Evolutionary conservation across 371 early-diverging fungal genomes (phyloP).

Genomic region (Actinomortierella ambigua): DNA sequence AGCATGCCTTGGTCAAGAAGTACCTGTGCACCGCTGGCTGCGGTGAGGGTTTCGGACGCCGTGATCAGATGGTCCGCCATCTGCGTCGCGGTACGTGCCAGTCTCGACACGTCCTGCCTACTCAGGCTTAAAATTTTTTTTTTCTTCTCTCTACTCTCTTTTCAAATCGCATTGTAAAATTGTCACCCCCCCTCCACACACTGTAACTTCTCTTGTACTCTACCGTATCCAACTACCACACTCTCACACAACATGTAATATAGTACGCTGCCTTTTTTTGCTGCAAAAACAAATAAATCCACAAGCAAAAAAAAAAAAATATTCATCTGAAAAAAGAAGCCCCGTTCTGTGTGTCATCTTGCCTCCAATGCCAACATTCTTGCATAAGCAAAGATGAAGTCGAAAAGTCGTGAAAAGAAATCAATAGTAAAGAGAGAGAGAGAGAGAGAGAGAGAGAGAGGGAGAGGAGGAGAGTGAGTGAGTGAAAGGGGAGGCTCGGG

Average conservation of each 20-base stretch:
- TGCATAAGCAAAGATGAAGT: not conserved
- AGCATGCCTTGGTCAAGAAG: conserved; percentile 44
- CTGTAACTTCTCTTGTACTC: not conserved
- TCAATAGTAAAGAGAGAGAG: not conserved
- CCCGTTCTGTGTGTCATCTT: not conserved
- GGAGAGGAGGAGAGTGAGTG: not conserved
- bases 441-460: not conserved
- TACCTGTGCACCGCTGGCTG: conserved; percentile 41
- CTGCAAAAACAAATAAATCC: not conserved
- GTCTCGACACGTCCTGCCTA: not conserved
- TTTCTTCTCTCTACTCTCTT: not conserved
- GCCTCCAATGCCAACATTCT: not conserved
- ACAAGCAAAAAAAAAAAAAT: not conserved
- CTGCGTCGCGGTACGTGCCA: conserved; percentile 29
- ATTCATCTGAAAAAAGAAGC: not conserved
- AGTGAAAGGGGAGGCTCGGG: no score
- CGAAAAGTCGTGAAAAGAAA: not conserved
- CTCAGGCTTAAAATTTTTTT: no score
- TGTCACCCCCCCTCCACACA: not conserved
- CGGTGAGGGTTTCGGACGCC: conserved; percentile 41
- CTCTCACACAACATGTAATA: not conserved
- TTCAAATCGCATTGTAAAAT: not conserved
- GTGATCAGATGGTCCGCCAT: conserved; percentile 44
- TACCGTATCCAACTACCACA: not conserved
- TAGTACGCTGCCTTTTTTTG: no score